Evolutionary conservation across 768 basidiomycete species (phyloP), one percentile per base, ranked within the genome.

Genomic region (Leccinum pellstonianum): DNA sequence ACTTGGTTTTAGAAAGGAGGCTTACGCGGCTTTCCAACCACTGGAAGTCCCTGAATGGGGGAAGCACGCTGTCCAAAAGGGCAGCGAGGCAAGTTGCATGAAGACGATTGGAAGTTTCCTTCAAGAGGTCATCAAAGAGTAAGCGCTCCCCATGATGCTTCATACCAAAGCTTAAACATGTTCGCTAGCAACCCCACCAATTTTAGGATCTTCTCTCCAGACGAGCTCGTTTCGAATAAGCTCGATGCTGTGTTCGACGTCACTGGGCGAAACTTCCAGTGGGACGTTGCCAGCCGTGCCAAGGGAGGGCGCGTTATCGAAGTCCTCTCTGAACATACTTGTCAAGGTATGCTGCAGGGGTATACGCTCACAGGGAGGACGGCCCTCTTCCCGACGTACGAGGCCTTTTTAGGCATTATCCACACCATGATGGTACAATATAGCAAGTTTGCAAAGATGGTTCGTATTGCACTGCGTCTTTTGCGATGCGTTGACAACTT

Each of bases 371-470:
- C 94, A 0, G 94, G 94, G 9, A 80, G 88, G 43, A 89, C 87
- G 0, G 93, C 85, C 12, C 78, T 95, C 35, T 93, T 96, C 83
- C 93, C 94, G 2, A 88, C 86, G 29, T 95, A 96, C 71, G 94
- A 96, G 70, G 88, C 91, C 0, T 97, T 96, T 82, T 78, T 95
- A 48, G 92, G 92, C 48, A 95, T 95, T 72, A 74, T 95, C 27
- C 87, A 89, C 57, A 95, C 92, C 17, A 93, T 94, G 92, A 86
- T 89, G 84, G 87, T 90, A 3, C 90, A 91, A 67, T 95, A 95
- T 71, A 80, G 85, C 77, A 95, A 95, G 73, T 95, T 95, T 74
- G 72, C 82, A 54, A 95, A 95, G 76, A 91, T 93, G 83, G 89
- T 83, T 5, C 58, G 77, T 64, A 23, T 31, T 15, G 9, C 54